phyloP scores from a whole-genome alignment of 306 rosid species.

The Ormosia semicastrata region DNA sequence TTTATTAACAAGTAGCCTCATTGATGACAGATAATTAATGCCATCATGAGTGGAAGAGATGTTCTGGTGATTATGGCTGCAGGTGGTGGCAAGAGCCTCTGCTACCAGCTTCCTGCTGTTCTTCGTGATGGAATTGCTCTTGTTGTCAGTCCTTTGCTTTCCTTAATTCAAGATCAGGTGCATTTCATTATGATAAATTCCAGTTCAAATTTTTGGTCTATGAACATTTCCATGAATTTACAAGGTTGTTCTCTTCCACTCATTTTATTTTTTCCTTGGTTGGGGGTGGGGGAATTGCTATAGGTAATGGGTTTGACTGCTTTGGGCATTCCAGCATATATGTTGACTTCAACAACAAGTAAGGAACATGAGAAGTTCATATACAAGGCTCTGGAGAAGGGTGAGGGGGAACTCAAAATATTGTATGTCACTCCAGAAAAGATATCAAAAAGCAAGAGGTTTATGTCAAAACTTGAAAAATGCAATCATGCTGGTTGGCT shows the following conservation, averaged over 20 bases:
- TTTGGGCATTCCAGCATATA: slow-evolving; percentile 76
- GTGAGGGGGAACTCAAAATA: slow-evolving; percentile 78
- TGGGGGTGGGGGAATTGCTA: slow-evolving; percentile 20
- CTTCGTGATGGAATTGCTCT: slow-evolving; percentile 82
- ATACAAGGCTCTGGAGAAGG: slow-evolving; percentile 88
- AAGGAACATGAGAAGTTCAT: slow-evolving; percentile 83
- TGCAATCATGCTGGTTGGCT: slow-evolving; percentile 87
- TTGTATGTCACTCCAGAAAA: slow-evolving; percentile 94
- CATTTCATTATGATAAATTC: slow-evolving; percentile 24
- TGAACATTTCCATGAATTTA: slow-evolving; percentile 5
- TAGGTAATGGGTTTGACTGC: slow-evolving; percentile 96
- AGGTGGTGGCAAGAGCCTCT: slow-evolving; percentile 98
- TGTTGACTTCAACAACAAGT: slow-evolving; percentile 80
- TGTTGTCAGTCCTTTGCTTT: slow-evolving; percentile 93
- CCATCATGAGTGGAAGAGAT: slow-evolving; percentile 85
- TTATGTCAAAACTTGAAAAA: slow-evolving; percentile 97
- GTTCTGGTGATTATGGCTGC: slow-evolving; percentile 97
- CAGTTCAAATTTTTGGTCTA: neutral
- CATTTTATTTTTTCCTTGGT: neutral
- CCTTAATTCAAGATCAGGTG: slow-evolving; percentile 97
- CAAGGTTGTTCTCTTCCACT: neutral
- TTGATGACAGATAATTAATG: slow-evolving; percentile 74
- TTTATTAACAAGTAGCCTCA: slow-evolving; percentile 30
- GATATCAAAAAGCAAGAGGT: slow-evolving; percentile 98
- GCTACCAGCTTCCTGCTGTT: slow-evolving; percentile 95